A percentile compares a stretch with the other conserved stretches of the same genome.
Conservation (phyloP, 495 filamentous ascomycete species). For the Hypoxylon fuscum region DNA sequence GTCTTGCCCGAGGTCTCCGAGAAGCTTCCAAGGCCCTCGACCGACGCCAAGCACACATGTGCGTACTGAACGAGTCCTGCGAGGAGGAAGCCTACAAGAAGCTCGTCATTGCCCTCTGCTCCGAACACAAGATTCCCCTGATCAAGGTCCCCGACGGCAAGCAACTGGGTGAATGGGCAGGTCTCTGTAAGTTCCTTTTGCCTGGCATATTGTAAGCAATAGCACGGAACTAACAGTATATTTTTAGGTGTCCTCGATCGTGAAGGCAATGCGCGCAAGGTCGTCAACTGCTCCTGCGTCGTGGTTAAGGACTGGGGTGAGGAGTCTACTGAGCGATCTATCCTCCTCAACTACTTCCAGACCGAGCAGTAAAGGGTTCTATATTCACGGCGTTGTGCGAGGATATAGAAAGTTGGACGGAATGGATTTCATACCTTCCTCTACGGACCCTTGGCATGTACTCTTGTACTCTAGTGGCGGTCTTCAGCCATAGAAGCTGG, state of each 20-base stretch:
- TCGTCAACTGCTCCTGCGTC: slow-evolving; percentile 99
- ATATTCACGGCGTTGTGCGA: slow-evolving; percentile 33
- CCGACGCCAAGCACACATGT: slow-evolving; percentile 98
- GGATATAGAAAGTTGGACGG: slow-evolving; percentile 46
- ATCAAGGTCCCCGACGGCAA: slow-evolving; percentile 99
- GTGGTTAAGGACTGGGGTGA: slow-evolving; percentile 99
- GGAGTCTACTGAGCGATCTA: slow-evolving; percentile 95
- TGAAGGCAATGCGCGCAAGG: slow-evolving; percentile 98
- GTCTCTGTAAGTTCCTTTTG: slow-evolving; percentile 81
- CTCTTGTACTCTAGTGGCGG: slow-evolving; percentile 50
- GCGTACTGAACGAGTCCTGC: slow-evolving; percentile 97
- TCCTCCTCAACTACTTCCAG: slow-evolving; percentile 99
- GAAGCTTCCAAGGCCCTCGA: slow-evolving; percentile 98
- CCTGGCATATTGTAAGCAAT: background rate
- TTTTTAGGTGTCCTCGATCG: slow-evolving; percentile 90
- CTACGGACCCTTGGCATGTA: slow-evolving; percentile 44
- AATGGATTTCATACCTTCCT: slow-evolving; percentile 43
- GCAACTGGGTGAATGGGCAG: slow-evolving; percentile 99
- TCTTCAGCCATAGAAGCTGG: slow-evolving; percentile 47
- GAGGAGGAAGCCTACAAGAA: slow-evolving; percentile 99
- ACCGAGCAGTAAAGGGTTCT: slow-evolving; percentile 67
- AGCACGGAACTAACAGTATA: slow-evolving; percentile 27
- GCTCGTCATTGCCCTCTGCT: slow-evolving; percentile 96
- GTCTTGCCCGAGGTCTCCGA: slow-evolving; percentile 95
- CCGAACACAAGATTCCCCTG: slow-evolving; percentile 97